Evolutionary conservation across 371 early-diverging fungal genomes (phyloP), one percentile per base, ranked within the genome.

Genomic region (Mortierella sp.): DNA sequence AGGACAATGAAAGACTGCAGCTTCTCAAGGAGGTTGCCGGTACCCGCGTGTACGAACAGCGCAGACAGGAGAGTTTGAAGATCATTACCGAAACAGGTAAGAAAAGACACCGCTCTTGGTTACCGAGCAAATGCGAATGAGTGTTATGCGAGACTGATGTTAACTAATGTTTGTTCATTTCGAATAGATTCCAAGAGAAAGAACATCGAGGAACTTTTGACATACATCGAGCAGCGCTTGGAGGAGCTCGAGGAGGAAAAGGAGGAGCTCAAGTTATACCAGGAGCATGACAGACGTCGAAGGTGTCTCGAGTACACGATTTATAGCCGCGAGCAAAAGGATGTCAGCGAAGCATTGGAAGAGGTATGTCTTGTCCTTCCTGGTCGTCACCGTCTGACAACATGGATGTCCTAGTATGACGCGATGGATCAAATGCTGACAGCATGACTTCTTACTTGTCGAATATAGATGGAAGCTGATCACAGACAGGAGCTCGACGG

Each of bases 1-100:
- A 96, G 79, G 99, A 99, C 79, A 79, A 85, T 45, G 99, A 98
- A 85, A 90, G 99, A 9, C 87, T 99, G 48, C 91, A 94, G 58
- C 83, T 99, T 44, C 91, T 99, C 22, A 99, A 99, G 81, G 98
- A 99, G 74, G 97, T 99, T 45, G 99, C 99, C 22, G 99, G 99
- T 66, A 99, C 99, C 8, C 89, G 94, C 26, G 96, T 99, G 4
- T 99, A 99, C 86, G 99, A 99, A 89, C 91, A 94, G 73, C 92
- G 97, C n/a, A 91, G 99, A 65, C 88, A 90, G 39, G 97, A 97
- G 81, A 95, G 96, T 89, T 82, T 94, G 68, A 96, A 96, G 83
- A 93, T 97, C 55, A 93, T 99, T 87, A 94, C 96, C 47, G 99
- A 99, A 71, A 96, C 98, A 43, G 94, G 95, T 92, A 89, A 29